phyloP scores from a whole-genome alignment of 2,329 filamentous ascomycete genomes.

The Pestalotiopsis sp. region DNA sequence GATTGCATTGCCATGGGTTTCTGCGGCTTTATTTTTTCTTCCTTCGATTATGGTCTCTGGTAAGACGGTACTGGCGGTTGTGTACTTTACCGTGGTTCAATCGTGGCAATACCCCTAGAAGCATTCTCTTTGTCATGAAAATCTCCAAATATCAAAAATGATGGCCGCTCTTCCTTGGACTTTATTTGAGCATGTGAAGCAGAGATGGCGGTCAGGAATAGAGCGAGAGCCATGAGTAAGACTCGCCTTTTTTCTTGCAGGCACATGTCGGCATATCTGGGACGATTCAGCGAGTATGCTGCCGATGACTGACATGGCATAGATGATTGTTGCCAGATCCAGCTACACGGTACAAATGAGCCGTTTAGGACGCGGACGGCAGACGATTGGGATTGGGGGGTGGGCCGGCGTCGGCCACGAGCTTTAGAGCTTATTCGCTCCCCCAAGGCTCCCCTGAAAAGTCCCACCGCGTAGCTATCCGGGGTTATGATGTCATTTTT shows the following conservation, averaged over 20 bases:
- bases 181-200: background rate
- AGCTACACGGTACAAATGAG: background rate
- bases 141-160: background rate
- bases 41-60: background rate
- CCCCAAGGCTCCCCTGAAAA: background rate
- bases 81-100: background rate
- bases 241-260: too few relatives aligned
- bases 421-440: background rate
- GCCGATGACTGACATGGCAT: background rate
- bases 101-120: slow-evolving; percentile 5
- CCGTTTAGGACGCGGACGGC: background rate
- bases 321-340: background rate
- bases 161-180: background rate
- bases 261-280: too few relatives aligned
- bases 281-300: slow-evolving; percentile 6
- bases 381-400: background rate
- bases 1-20: background rate
- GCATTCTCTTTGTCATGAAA: background rate
- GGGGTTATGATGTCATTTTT: background rate
- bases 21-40: background rate
- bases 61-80: background rate
- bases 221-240: too few relatives aligned
- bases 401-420: background rate
- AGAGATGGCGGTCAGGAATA: background rate
- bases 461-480: background rate